phyloP scores from a whole-genome alignment of 2,329 filamentous ascomycete genomes.

The Chrysoporthe cubensis region DNA sequence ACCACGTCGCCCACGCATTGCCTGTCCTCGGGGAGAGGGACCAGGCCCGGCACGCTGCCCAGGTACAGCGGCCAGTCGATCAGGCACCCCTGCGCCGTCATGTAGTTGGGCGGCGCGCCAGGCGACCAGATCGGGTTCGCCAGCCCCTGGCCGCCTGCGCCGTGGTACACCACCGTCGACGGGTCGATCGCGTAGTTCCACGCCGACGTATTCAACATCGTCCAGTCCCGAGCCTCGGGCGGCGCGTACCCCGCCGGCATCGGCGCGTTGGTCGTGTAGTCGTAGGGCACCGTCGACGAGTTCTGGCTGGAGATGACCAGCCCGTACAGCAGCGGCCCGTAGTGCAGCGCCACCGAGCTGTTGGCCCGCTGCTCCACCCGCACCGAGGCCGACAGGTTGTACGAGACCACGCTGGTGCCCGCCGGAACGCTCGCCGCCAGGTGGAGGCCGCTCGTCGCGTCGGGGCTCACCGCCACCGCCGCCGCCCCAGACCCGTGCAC shows the following conservation, averaged over 20 bases:
- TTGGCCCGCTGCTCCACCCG: slow-evolving; percentile 37
- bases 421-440: slow-evolving; percentile 33
- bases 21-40: slow-evolving; percentile 28
- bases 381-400: slow-evolving; percentile 35
- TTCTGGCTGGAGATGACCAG: slow-evolving; percentile 36
- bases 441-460: slow-evolving; percentile 33
- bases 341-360: slow-evolving; percentile 38
- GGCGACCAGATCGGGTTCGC: slow-evolving; percentile 37
- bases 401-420: slow-evolving; percentile 29
- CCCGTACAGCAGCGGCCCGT: slow-evolving; percentile 39
- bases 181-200: slow-evolving; percentile 42
- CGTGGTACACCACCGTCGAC: slow-evolving; percentile 36
- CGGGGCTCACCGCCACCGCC: slow-evolving; percentile 5
- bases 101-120: slow-evolving; percentile 37
- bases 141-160: slow-evolving; percentile 21
- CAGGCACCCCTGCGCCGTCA: slow-evolving; percentile 38
- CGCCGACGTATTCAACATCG: slow-evolving; percentile 33
- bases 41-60: slow-evolving; percentile 36
- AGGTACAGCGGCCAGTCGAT: slow-evolving; percentile 38
- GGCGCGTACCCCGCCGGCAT: slow-evolving; percentile 33
- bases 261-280: slow-evolving; percentile 27
- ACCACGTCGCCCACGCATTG: slow-evolving; percentile 31
- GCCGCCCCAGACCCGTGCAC: slow-evolving; percentile 15
- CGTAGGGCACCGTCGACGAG: slow-evolving; percentile 31
- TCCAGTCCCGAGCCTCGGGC: slow-evolving; percentile 36